Evolutionary conservation across 148 eudicot species (phyloP).

Genomic region (Simmondsia chinensis): DNA sequence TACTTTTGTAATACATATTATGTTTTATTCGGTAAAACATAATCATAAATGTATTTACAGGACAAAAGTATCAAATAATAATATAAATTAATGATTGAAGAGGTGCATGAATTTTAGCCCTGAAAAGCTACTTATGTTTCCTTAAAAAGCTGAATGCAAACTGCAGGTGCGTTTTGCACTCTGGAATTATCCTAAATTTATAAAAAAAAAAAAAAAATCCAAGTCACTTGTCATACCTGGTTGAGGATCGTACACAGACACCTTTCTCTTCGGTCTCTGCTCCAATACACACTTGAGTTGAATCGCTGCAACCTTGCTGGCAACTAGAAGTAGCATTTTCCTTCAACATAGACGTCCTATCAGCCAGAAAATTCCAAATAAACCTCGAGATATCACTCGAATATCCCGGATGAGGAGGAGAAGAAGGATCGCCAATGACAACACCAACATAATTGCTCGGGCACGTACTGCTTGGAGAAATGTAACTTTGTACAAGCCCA

Average conservation of each 20-base stretch:
- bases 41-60: too few relatives aligned
- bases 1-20: too few relatives aligned
- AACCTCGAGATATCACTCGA: conserved; percentile 79
- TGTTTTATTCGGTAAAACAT: too few relatives aligned
- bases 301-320: conserved; percentile 45
- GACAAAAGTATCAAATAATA: too few relatives aligned
- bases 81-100: too few relatives aligned
- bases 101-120: too few relatives aligned
- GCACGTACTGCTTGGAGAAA: conserved; percentile 60
- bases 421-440: conserved; percentile 67
- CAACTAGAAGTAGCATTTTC: conserved; percentile 45
- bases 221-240: conserved; percentile 43
- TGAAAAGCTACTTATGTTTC: too few relatives aligned
- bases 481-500: conserved; percentile 59
- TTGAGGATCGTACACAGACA: conserved; percentile 68
- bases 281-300: conserved; percentile 58
- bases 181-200: background rate
- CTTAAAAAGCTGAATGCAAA: too few relatives aligned
- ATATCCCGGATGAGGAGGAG: conserved; percentile 51
- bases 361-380: conserved; percentile 85
- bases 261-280: conserved; percentile 71
- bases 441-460: conserved; percentile 95
- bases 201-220: background rate
- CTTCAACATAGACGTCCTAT: conserved; percentile 49
- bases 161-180: too few relatives aligned